Evolutionary conservation across 129 eudicot species (phyloP), one percentile per base, ranked within the genome.

Genomic region (Tagetes erecta): DNA sequence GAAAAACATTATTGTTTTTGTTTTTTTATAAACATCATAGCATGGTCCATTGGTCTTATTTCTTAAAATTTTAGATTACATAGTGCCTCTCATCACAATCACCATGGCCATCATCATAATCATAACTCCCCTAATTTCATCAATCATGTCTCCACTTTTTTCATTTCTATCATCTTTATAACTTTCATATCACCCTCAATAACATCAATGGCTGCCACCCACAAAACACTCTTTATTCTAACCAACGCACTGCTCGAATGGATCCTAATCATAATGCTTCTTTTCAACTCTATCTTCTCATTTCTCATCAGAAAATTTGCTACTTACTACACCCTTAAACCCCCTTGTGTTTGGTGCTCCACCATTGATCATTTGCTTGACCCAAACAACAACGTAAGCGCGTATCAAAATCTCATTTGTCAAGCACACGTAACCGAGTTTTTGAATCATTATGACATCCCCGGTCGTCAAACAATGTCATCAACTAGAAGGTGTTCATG

Each of bases 261-360:
- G 87, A 41, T 78, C 69, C 83, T 86, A 8, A 86, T 86, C 45
- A 35, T 86, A 34, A 79, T 83, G 81, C 85, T 86, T 55, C 82
- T 86, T 67, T 56, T 77, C 62, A 83, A 83, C 82, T 83, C 86
- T 46, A 42, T 83, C 35, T 80, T 83, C 67, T 77, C 82, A 45
- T 86, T 76, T 67, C 60, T 83, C 8, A 83, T 86, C 65, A 59
- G 76, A 53, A 86, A 81, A 71, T 83, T 70, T 63, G 86, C 87
- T 31, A 39, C 20, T 36, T 72, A 62, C 72, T 66, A 83, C 53
- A 64, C 76, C 64, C 87, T 86, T 66, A 78, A 80, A 45, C 82
- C 85, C 6, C 91, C 91, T 1, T 86, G 91, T 68, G 56, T 67
- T 27, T 83, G 69, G 69, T 86, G 91, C 68, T 86, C 91, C 67